These are phyloP conservation scores for Metschnikowia aberdeeniae DNA, from an alignment of 805 yeast genomes.

Conservation along the genomic window DNA sequence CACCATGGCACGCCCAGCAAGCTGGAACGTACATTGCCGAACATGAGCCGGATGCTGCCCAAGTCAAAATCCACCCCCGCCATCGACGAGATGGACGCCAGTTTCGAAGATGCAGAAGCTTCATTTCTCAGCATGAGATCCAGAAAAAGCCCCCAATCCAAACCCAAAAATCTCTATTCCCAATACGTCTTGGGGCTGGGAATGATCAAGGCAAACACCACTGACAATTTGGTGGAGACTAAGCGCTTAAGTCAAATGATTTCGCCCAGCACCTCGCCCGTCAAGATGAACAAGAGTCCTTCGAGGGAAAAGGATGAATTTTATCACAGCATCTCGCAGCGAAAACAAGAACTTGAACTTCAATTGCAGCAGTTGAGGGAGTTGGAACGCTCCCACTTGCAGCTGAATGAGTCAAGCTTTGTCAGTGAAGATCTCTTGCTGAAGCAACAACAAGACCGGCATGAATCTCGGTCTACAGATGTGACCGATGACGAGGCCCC, in stretches of 20 bases:
- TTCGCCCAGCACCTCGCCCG: constrained; percentile 21
- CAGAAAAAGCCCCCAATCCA: constrained; percentile 3
- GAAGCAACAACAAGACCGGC: constrained; percentile 10
- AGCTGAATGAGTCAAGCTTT: constrained; percentile 25
- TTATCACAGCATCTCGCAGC: constrained; percentile 22
- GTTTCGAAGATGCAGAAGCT: constrained; percentile 11
- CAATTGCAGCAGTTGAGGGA: constrained; percentile 33
- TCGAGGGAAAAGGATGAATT: constrained; percentile 16
- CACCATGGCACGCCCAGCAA: constrained; percentile 10
- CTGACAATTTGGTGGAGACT: constrained; percentile 11
- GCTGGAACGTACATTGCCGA: constrained; percentile 5
- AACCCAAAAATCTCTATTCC: constrained; percentile 10
- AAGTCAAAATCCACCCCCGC: constrained; percentile 14
- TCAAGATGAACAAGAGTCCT: constrained; percentile 10
- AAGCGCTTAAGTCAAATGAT: constrained; percentile 15
- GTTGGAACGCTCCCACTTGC: constrained; percentile 22
- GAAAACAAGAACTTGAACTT: constrained; percentile 37
- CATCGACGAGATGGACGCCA: constrained; percentile 7
- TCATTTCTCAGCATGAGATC: constrained; percentile 7
- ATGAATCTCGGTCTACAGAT: constrained; percentile 19
- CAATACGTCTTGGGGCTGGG: constrained; percentile 18
- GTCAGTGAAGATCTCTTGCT: constrained; percentile 34
- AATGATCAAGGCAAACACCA: constrained; percentile 12
- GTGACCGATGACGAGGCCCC: constrained; percentile 32
- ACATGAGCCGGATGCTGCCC: constrained; percentile 3